phyloP scores from a whole-genome alignment of 139 green algal species.

The Astrephomene gubernaculifera region DNA sequence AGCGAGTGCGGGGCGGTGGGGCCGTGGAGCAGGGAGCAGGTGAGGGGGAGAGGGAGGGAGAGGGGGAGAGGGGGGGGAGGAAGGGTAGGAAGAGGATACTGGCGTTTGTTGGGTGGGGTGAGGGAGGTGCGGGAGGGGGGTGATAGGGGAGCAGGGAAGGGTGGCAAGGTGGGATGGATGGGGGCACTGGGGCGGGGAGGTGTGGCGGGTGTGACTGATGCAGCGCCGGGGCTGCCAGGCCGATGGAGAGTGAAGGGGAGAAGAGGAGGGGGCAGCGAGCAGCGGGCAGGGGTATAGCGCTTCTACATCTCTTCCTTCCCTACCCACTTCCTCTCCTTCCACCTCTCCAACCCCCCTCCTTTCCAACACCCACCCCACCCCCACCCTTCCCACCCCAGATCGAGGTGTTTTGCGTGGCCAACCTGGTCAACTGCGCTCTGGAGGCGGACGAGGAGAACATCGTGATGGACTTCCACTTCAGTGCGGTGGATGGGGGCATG shows the following conservation, averaged over 20 bases:
- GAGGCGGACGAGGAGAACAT: conserved; percentile 97
- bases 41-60: conserved; percentile 17
- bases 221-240: too few relatives aligned
- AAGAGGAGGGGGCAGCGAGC: too few relatives aligned
- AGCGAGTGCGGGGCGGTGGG: conserved; percentile 88
- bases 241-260: too few relatives aligned
- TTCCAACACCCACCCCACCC: background rate
- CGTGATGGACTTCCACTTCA: conserved; percentile 95
- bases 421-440: conserved; percentile 95
- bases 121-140: background rate
- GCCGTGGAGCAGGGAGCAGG: conserved; percentile 82
- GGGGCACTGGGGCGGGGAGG: too few relatives aligned
- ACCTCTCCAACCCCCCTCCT: background rate
- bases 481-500: conserved; percentile 56
- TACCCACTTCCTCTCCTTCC: background rate
- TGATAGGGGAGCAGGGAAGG: too few relatives aligned
- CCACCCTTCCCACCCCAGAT: conserved; percentile 61
- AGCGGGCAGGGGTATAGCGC: too few relatives aligned
- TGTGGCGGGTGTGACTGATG: too few relatives aligned
- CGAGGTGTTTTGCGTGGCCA: conserved; percentile 96
- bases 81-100: background rate
- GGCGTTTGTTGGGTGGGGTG: background rate
- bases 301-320: too few relatives aligned
- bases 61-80: background rate
- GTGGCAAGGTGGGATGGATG: too few relatives aligned